Conservation (phyloP, 257 asterid species). For the Asclepias syriaca region DNA sequence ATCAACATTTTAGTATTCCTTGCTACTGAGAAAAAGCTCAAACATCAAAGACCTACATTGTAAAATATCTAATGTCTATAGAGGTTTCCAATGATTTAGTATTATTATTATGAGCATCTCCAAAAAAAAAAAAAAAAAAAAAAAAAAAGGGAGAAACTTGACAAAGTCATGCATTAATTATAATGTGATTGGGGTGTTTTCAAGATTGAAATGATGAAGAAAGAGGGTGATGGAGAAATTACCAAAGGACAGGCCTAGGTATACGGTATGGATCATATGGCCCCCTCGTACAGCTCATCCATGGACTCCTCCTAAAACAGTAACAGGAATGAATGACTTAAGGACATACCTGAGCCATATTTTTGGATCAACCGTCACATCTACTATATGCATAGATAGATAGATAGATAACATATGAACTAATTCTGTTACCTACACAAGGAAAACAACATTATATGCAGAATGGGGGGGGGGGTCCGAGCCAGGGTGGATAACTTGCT, state of each 20-base stretch:
- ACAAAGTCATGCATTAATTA: neutral
- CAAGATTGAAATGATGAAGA: conserved; percentile 2
- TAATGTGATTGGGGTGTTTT: neutral
- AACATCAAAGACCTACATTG: neutral
- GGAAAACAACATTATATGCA: conserved; percentile 2
- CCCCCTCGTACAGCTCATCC: conserved; percentile 36
- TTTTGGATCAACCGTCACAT: conserved; percentile 28
- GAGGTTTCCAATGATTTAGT: too few species aligned
- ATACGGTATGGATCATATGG: neutral
- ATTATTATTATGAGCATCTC: neutral
- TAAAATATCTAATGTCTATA: neutral
- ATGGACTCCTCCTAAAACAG: conserved; percentile 10
- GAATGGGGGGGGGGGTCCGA: conserved; percentile 19
- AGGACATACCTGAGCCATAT: conserved; percentile 48
- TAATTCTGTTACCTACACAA: conserved; percentile 6
- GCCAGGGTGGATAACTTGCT: conserved; percentile 18
- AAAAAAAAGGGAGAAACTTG: neutral
- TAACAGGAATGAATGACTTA: conserved; percentile 42
- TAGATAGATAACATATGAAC: neutral
- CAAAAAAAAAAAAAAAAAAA: too few species aligned
- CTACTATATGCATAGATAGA: neutral
- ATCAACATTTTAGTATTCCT: neutral
- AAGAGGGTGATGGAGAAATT: neutral
- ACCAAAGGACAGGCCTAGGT: conserved; percentile 1
- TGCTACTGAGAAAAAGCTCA: neutral